Conservation (phyloP, 2,329 filamentous ascomycete species). For the Colletotrichum limetticola region DNA sequence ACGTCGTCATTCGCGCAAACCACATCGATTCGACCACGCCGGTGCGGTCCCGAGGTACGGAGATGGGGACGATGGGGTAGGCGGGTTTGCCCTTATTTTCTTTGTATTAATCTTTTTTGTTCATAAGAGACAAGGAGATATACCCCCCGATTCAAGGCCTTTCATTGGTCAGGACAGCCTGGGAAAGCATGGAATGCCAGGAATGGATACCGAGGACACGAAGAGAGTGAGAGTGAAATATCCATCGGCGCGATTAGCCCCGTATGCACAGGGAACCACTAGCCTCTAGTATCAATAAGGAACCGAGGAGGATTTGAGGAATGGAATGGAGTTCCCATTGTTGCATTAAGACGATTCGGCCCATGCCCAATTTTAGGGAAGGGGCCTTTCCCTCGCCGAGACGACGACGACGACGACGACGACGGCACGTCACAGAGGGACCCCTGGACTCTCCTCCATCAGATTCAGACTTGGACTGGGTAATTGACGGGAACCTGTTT, state of each 20-base stretch:
- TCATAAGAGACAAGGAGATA: not conserved
- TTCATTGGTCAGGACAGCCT: not conserved
- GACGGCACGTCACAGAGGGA: not conserved
- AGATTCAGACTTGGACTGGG: not conserved
- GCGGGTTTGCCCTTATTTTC: not conserved
- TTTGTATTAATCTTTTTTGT: not conserved
- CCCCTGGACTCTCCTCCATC: not conserved
- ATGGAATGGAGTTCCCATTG: not conserved
- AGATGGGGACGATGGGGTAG: not conserved
- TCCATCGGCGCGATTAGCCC: not conserved
- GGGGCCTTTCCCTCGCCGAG: not conserved
- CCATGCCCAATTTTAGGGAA: slow-evolving; percentile 3
- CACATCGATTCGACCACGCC: not conserved
- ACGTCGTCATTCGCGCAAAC: not conserved
- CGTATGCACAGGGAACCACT: not conserved
- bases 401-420: not conserved
- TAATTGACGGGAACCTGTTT: not conserved
- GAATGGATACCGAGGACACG: not conserved
- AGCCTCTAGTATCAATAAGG: not conserved
- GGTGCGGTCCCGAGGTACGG: slow-evolving; percentile 3
- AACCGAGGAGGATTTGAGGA: not conserved
- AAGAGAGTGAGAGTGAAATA: not conserved
- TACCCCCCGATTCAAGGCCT: not conserved
- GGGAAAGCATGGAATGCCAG: not conserved
- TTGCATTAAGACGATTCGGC: not conserved